Evolutionary conservation across 2,329 filamentous ascomycete species (phyloP).

Genomic region (Cytospora schulzeri): DNA sequence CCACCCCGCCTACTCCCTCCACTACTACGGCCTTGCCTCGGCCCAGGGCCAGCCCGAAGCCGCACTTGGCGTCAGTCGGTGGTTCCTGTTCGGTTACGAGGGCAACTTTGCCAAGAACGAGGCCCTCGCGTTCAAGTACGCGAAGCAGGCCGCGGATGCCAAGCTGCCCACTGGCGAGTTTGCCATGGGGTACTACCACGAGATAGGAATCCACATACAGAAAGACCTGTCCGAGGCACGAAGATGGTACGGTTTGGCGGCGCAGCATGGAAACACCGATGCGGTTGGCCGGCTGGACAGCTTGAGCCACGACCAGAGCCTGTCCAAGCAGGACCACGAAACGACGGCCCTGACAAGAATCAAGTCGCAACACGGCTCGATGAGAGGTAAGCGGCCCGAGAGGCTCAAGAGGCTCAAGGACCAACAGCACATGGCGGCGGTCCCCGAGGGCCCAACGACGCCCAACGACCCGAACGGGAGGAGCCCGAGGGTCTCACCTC

Average conservation of each 20-base stretch:
- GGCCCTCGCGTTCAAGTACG: constrained; percentile 87
- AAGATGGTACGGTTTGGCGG: constrained; percentile 88
- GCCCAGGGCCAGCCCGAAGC: constrained; percentile 92
- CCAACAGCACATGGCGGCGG: constrained; percentile 30
- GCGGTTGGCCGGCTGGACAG: constrained; percentile 80
- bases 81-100: constrained; percentile 96
- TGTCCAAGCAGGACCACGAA: constrained; percentile 91
- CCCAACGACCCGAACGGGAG: constrained; percentile 28
- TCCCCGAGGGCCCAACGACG: constrained; percentile 24
- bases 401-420: constrained; percentile 47
- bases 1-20: constrained; percentile 85
- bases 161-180: constrained; percentile 92
- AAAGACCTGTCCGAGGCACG: constrained; percentile 80
- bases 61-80: constrained; percentile 94
- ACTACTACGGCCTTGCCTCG: constrained; percentile 93
- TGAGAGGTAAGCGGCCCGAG: constrained; percentile 62
- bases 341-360: constrained; percentile 87
- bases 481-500: constrained; percentile 40
- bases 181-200: constrained; percentile 94
- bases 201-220: constrained; percentile 91
- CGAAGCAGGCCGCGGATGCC: constrained; percentile 78
- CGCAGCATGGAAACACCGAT: constrained; percentile 89
- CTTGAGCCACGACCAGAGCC: constrained; percentile 76
- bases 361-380: constrained; percentile 76
- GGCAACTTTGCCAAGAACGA: constrained; percentile 94